Conservation (phyloP, 805 yeast genomes). For the Wickerhamomyces queroliae region DNA sequence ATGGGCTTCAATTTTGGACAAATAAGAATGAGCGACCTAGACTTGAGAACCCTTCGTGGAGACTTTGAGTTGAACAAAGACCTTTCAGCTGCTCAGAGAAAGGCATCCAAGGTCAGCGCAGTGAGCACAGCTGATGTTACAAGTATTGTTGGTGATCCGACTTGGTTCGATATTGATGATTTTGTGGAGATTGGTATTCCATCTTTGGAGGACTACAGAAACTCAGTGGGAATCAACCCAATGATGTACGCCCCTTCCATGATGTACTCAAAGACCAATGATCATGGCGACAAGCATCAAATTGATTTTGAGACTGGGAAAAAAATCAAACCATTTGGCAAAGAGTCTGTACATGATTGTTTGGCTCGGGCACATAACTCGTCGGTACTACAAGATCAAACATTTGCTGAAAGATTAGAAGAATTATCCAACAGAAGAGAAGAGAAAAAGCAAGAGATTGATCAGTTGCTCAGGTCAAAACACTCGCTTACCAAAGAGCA, state of each 20-base stretch:
- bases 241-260: slow-evolving; percentile 64
- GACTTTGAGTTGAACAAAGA: slow-evolving; percentile 28
- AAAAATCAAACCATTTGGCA: slow-evolving; percentile 40
- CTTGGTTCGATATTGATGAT: slow-evolving; percentile 62
- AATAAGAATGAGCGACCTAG: slow-evolving; percentile 47
- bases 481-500: slow-evolving; percentile 10
- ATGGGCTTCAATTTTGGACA: slow-evolving; percentile 67
- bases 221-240: slow-evolving; percentile 49
- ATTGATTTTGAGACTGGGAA: slow-evolving; percentile 30
- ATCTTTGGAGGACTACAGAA: slow-evolving; percentile 27
- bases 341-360: slow-evolving; percentile 60
- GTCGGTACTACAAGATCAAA: slow-evolving; percentile 35
- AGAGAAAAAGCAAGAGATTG: slow-evolving; percentile 23
- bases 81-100: neutral
- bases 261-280: slow-evolving; percentile 61
- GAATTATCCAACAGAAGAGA: slow-evolving; percentile 24
- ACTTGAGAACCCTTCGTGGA: slow-evolving; percentile 52
- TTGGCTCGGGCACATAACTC: slow-evolving; percentile 31
- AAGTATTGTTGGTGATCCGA: slow-evolving; percentile 45
- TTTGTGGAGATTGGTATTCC: slow-evolving; percentile 51
- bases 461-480: slow-evolving; percentile 21
- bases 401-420: slow-evolving; percentile 22
- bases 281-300: slow-evolving; percentile 36
- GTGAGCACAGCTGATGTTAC: slow-evolving; percentile 17
- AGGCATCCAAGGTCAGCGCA: slow-evolving; percentile 4